Evolutionary conservation across 495 filamentous ascomycete species (phyloP), one percentile per base, ranked within the genome.

Genomic region (Xylaria nigripes): DNA sequence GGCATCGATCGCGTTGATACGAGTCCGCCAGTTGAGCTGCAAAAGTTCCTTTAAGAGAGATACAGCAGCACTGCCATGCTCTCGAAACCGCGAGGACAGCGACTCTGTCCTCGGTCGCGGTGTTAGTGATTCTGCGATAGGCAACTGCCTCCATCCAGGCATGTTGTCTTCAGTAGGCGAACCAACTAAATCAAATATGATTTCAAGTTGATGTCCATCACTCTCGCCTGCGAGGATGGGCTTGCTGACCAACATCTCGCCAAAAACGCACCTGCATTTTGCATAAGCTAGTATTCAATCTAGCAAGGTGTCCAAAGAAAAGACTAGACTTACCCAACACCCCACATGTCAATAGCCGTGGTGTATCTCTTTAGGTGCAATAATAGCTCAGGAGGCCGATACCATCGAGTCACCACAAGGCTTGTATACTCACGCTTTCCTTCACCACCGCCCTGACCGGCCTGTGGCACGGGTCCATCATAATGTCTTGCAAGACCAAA

Each of bases 331-430:
- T 77, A 92, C 86, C 92, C 92, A 61, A 95, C 91, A 64, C 93
- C 93, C 93, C 93, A 99, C 76, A 97, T 79, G 70, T 99, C 93
- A 66, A 99, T 95, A 3, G 93, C 90, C 21, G 93, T 87, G 29
- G 93, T 99, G 65, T 99, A 99, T 52, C 77, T 78, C 56, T 86
- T 84, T 10, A 97, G 77, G 45, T 89, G 85, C 32, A 99, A 75
- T 21, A 99, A 75, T 8, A 99, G 77, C 75, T 99, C 93, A 12
- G 93, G 93, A 54, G 93, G 93, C 24, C 93, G 79, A 64, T 99
- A 99, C 93, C 93, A 99, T 51, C 93, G 75, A 34, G 93, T 99
- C 16, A 99, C 93, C 24, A 99, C 93, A 18, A 96, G 75, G 24
- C 84, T 87, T 8, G 93, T 99, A 70, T 97, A 99, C 48, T 97